These are phyloP conservation scores for Pyropia haitanensis DNA, from an alignment of 23 red algal species.

Conservation along the genomic window DNA sequence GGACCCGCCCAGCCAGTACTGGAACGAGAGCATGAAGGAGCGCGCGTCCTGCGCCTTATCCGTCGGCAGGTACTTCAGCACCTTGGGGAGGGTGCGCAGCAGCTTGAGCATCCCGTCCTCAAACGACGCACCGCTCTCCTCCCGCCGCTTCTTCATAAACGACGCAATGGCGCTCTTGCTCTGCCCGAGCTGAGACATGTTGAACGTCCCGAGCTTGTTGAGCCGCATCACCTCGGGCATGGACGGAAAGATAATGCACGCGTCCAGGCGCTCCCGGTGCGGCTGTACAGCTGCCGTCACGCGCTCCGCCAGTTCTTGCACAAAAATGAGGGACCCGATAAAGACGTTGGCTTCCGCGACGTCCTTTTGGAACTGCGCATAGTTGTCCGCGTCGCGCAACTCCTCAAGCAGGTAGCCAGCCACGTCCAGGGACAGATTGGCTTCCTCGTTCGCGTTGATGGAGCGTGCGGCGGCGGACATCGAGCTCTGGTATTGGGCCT, in stretches of 20 bases:
- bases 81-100: constrained; percentile 91
- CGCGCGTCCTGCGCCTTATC: constrained; percentile 99
- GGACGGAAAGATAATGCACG: constrained; percentile 97
- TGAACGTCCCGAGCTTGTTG: constrained; percentile 97
- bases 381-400: constrained; percentile 72
- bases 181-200: constrained; percentile 78
- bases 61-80: constrained; percentile 99
- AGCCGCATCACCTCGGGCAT: constrained; percentile 98
- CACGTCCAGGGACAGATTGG: constrained; percentile 63
- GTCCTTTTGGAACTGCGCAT: constrained; percentile 78
- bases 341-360: constrained; percentile 86
- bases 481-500: constrained; percentile 94
- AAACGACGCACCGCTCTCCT: constrained; percentile 81
- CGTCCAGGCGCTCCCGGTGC: constrained; percentile 79
- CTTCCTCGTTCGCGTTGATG: constrained; percentile 49
- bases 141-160: constrained; percentile 86
- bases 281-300: constrained; percentile 83
- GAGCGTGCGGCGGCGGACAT: constrained; percentile 75
- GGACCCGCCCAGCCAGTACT: constrained; percentile 97
- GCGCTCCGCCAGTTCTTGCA: constrained; percentile 94
- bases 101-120: constrained; percentile 95
- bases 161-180: constrained; percentile 64
- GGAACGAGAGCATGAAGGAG: constrained; percentile 94
- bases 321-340: constrained; percentile 96
- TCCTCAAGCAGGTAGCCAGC: constrained; percentile 92